Evolutionary conservation across 495 filamentous ascomycete genomes (phyloP).

Genomic region (Viridothelium virens): DNA sequence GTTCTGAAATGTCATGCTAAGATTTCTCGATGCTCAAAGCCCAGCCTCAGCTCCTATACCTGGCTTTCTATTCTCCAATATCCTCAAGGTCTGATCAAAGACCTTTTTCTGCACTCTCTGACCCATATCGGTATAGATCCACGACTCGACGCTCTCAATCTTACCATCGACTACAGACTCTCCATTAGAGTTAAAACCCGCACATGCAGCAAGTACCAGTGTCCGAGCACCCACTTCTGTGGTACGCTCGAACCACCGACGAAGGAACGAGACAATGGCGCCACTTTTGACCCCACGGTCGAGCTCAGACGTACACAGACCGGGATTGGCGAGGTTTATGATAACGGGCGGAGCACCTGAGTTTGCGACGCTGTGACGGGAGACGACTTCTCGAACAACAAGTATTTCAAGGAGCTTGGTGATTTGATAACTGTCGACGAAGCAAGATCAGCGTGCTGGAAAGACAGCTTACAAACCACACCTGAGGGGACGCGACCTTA

Average conservation of each 20-base stretch:
- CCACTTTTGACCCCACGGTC: conserved; percentile 7
- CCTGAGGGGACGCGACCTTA: no score
- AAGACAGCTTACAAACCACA: no score
- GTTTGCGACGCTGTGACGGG: conserved; percentile 16
- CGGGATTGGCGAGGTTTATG: conserved; percentile 38
- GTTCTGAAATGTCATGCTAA: background rate
- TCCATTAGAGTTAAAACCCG: background rate
- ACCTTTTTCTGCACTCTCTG: background rate
- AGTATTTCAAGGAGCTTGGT: conserved; percentile 32
- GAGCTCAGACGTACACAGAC: conserved; percentile 38
- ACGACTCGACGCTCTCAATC: background rate
- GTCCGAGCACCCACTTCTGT: conserved; percentile 20
- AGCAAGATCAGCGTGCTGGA: no score
- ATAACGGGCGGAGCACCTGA: conserved; percentile 28
- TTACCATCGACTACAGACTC: background rate
- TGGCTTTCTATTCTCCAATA: background rate
- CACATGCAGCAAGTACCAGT: conserved; percentile 9
- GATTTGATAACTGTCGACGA: conserved; percentile 25
- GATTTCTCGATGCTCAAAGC: background rate
- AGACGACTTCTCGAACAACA: conserved; percentile 26
- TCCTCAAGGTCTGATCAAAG: background rate
- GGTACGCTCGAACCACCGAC: conserved; percentile 15
- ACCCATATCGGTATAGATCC: background rate
- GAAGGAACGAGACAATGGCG: background rate
- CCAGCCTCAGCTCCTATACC: background rate